These are phyloP conservation scores for Laetiporus sulphureus DNA, from an alignment of 1,284 basidiomycete genomes.

Conservation along the genomic window DNA sequence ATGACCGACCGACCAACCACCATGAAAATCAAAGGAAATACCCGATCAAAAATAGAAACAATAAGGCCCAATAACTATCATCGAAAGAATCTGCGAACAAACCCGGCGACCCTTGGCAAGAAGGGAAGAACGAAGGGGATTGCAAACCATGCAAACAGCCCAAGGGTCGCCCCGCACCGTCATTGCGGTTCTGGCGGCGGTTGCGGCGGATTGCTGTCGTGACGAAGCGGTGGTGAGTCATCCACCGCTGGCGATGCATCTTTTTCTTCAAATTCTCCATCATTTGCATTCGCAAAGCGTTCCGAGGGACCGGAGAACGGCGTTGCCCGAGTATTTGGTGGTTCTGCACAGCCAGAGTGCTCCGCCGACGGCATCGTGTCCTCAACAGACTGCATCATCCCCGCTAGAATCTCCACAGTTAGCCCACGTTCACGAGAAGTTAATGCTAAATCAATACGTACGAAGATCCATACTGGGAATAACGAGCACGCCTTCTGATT, in stretches of 20 bases:
- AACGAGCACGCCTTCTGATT: background rate
- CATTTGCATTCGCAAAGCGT: background rate
- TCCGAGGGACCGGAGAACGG: background rate
- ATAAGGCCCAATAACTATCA: background rate
- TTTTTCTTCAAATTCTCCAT: background rate
- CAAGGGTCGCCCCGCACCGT: constrained; percentile 56
- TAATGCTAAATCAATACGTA: background rate
- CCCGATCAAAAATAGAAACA: constrained; percentile 9
- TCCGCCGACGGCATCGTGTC: background rate
- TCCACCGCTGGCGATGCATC: background rate
- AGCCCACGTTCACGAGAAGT: background rate
- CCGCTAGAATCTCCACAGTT: background rate
- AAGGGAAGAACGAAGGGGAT: constrained; percentile 38
- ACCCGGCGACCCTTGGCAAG: constrained; percentile 56
- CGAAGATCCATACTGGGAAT: background rate
- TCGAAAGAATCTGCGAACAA: constrained; percentile 37
- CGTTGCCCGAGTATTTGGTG: background rate
- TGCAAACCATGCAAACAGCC: constrained; percentile 39
- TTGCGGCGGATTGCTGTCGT: constrained; percentile 6
- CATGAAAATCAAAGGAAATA: constrained; percentile 14
- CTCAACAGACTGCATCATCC: background rate
- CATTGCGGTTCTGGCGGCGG: constrained; percentile 27
- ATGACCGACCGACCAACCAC: background rate
- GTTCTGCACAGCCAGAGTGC: background rate
- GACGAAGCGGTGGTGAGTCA: background rate